These are phyloP conservation scores for Solanum arcanum DNA, from an alignment of 257 asterid genomes.

Conservation along the genomic window DNA sequence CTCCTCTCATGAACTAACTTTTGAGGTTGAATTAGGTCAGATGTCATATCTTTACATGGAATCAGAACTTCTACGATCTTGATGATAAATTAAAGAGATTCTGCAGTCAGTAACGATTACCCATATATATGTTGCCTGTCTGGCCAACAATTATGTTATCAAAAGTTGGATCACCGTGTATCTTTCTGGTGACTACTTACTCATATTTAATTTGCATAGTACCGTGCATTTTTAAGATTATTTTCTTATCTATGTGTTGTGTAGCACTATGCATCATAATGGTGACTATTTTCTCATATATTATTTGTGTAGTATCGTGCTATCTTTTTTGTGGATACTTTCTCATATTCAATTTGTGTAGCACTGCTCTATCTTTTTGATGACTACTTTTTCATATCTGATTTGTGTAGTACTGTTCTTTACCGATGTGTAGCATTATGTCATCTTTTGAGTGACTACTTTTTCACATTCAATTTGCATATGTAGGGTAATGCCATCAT, in stretches of 20 bases:
- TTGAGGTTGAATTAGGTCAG: background rate
- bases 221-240: no score
- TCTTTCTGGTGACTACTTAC: background rate
- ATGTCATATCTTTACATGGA: background rate
- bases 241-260: background rate
- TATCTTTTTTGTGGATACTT: background rate
- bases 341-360: background rate
- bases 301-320: background rate
- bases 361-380: background rate
- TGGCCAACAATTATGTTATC: background rate
- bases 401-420: background rate
- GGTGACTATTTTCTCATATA: background rate
- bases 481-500: background rate
- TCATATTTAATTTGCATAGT: background rate
- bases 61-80: no score
- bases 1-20: background rate
- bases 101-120: background rate
- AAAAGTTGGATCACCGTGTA: background rate
- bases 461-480: background rate
- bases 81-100: background rate
- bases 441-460: background rate
- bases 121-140: background rate
- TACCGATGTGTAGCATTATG: no score
- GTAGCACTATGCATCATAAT: background rate
- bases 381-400: background rate